Conservation (phyloP, 2,329 filamentous ascomycete genomes). For the Sclerotinia glacialis region DNA sequence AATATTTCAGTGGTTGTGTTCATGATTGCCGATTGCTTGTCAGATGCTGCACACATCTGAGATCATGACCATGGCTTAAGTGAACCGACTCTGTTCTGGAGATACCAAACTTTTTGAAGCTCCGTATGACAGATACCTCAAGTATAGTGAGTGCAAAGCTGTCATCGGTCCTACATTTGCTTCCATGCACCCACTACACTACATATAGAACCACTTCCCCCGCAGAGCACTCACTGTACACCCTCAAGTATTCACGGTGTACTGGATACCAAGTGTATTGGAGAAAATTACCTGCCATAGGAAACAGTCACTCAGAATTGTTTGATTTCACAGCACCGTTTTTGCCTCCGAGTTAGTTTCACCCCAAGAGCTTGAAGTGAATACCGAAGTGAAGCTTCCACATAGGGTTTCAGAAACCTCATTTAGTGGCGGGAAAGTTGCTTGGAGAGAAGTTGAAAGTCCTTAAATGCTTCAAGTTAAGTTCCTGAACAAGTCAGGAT, state of each 20-base stretch:
- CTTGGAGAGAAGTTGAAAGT: background rate
- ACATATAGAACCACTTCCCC: background rate
- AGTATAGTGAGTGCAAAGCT: background rate
- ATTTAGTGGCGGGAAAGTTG: background rate
- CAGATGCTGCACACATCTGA: background rate
- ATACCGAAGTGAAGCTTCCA: background rate
- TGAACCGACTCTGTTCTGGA: background rate
- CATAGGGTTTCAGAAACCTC: background rate
- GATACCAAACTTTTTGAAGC: background rate
- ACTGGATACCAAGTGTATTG: background rate
- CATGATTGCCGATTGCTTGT: background rate
- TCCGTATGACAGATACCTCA: background rate
- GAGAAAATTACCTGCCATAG: background rate
- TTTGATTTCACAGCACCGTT: background rate
- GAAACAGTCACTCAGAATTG: background rate
- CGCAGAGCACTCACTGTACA: background rate
- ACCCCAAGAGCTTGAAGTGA: background rate
- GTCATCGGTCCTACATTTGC: background rate
- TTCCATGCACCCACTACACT: rapidly evolving
- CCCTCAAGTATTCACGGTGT: too few species aligned
- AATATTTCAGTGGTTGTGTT: background rate
- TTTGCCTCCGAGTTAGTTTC: too few species aligned
- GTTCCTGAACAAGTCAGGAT: too few species aligned
- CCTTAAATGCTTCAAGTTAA: too few species aligned
- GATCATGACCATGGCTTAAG: background rate